Evolutionary conservation across 2,329 filamentous ascomycete genomes (phyloP), one percentile per base, ranked within the genome.

Genomic region (Berkeleyomyces basicola): DNA sequence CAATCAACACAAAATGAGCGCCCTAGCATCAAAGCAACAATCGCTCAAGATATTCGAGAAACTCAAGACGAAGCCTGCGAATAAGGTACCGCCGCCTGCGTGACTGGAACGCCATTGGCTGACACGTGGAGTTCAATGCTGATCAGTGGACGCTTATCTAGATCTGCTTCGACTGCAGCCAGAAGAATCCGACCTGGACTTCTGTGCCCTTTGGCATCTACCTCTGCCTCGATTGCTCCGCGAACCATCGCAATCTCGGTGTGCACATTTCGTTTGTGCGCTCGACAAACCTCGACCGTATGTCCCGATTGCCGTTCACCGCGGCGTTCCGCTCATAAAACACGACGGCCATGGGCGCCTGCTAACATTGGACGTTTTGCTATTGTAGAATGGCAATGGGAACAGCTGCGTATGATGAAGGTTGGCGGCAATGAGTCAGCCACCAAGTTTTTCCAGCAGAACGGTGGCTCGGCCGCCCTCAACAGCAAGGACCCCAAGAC

Each of bases 181-280:
- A 90, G 70, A 97, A 97, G 77, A 96, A 96, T 72, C 93, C 93
- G 66, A 97, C 93, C 64, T 99, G 93, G 93, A 95, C 91, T 6
- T 97, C 92, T 5, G 91, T 96, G 40, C 91, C 92, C 9, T 90
- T 99, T 67, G 93, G 89, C 71, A 97, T 99, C 73, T 99, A 97
- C 74, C 84, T 99, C 31, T 99, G 93, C 72, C 86, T 99, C 70
- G 93, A 99, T 77, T 99, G 93, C 78, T 96, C 92, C 49, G 87
- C 92, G 63, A 90, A 96, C 74, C 93, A 99, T 75, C 87, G 93
- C 69, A 97, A 97, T 75, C 85, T 99, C 70, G 93, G 93, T 74
- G 92, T 97, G 65, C 93, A 99, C 76, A 96, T 99, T 76, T 96
- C 92, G 69, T 99, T 99, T 79, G 93, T 99, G 70, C 87, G 93